Evolutionary conservation across 345 rosid species (phyloP).

Genomic region (Aquilaria malaccensis): DNA sequence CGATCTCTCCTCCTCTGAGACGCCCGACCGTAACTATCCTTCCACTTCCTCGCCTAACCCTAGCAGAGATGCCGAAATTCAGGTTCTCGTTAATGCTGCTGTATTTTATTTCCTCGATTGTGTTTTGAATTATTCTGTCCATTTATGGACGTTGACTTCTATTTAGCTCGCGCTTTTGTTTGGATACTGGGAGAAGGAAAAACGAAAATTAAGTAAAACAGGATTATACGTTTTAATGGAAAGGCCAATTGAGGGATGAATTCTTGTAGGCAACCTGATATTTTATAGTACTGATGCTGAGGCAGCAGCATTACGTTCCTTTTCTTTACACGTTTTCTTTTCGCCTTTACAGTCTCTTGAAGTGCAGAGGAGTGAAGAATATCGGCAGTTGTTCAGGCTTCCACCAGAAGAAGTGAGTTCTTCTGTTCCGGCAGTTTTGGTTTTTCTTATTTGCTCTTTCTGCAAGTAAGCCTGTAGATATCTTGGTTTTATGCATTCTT

Average conservation of each 20-base stretch:
- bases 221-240: too few species aligned
- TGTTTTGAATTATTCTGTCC: neutral
- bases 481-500: too few species aligned
- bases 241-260: neutral
- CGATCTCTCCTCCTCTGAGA: slow-evolving; percentile 24
- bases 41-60: slow-evolving; percentile 41
- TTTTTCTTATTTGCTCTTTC: too few species aligned
- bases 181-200: neutral
- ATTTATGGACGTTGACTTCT: neutral
- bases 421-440: neutral
- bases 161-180: neutral
- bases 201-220: neutral
- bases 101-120: neutral
- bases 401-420: slow-evolving; percentile 72
- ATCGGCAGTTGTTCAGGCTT: slow-evolving; percentile 75
- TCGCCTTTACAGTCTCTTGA: slow-evolving; percentile 36
- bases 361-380: slow-evolving; percentile 68
- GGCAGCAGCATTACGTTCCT: slow-evolving; percentile 1
- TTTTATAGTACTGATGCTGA: neutral
- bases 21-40: slow-evolving; percentile 50
- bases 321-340: neutral
- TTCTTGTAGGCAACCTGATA: neutral
- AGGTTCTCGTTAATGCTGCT: slow-evolving; percentile 25
- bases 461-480: too few species aligned
- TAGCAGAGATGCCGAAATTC: slow-evolving; percentile 39